These are phyloP conservation scores for Cornus suecica DNA, from an alignment of 148 eudicot genomes.

Conservation along the genomic window DNA sequence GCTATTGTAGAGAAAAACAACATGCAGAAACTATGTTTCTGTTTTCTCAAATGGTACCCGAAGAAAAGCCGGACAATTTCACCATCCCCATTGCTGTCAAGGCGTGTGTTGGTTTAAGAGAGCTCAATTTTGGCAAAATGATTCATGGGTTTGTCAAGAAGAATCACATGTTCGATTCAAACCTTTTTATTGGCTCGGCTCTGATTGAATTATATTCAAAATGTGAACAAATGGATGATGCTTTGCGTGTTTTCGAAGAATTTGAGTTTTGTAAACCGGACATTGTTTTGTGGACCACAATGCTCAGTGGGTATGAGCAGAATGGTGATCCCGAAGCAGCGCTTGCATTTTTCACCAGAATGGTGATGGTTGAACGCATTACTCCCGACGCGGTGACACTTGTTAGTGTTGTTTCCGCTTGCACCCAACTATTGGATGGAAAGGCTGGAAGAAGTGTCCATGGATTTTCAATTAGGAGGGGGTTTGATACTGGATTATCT, in stretches of 20 bases:
- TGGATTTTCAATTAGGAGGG: conserved; percentile 21
- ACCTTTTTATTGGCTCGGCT: conserved; percentile 36
- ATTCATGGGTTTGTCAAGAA: conserved; percentile 32
- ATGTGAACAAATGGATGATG: conserved; percentile 28
- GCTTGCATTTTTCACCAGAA: conserved; percentile 19
- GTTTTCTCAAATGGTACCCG: conserved; percentile 15
- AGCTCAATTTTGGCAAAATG: conserved; percentile 19
- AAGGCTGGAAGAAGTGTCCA: conserved; percentile 31
- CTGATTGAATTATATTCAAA: conserved; percentile 32
- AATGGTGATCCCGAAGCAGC: conserved; percentile 24
- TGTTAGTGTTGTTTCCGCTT: conserved; percentile 32
- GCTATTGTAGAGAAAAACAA: conserved; percentile 21
- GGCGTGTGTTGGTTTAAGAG: conserved; percentile 29
- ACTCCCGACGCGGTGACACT: conserved; percentile 23
- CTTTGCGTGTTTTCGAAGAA: conserved; percentile 30
- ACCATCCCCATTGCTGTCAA: conserved; percentile 22
- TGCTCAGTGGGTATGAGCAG: conserved; percentile 30
- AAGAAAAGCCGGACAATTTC: conserved; percentile 21
- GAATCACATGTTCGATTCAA: conserved; percentile 1
- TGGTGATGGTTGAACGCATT: conserved; percentile 19
- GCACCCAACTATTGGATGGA: conserved; percentile 20
- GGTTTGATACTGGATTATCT: conserved; percentile 17
- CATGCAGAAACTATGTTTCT: conserved; percentile 19
- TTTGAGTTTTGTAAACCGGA: conserved; percentile 27
- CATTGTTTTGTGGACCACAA: conserved; percentile 33